Evolutionary conservation across 2,329 filamentous ascomycete genomes (phyloP), one percentile per base, ranked within the genome.

Genomic region (Paraphoma chrysanthemicola): DNA sequence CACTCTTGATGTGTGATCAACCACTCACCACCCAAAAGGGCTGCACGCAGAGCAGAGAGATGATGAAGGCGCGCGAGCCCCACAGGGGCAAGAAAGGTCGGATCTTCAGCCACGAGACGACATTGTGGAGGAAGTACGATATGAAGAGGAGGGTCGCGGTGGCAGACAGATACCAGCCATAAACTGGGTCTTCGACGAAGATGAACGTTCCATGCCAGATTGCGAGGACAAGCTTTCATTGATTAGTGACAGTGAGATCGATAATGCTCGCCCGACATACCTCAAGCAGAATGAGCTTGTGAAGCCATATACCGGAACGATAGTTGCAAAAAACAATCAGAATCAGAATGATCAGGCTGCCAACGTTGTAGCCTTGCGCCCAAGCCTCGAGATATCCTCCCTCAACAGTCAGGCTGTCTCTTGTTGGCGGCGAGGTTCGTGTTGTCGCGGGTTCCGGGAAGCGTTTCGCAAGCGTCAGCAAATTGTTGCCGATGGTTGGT

Each of bases 281-380:
- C 56, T 75, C 73, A 10, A 75, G 66, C 8, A 75, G 61, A 58
- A 75, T 75, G 43, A 75, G 67, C 46, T 75, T 75, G 45, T 75
- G 73, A 11, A 75, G 60, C 59, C 62, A 64, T 45, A 70, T 72
- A 10, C 71, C 72, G 12, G 67, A 66, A 7, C 72, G 64, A 44
- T 75, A 75, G 41, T 75, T 75, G 63, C 73, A 75, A 44, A 75
- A 72, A 10, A 75, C 72, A n/a, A 75, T 72, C 42, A 75, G 56
- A 5, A 75, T 71, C 17, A 75, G 53, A 8, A 75, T 71, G 16
- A 74, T 62, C 36, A 75, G 59, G 43, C 68, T 71, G 12, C 73
- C 73, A 3, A 75, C 73, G 30, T 75, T 71, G 49, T 73, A 75
- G n/a, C 73, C 73, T 58, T 75, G 70, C 11, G 72, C 72, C 73